These are phyloP conservation scores for Ophiocordyceps camponoti-leonardi DNA, from an alignment of 2,329 filamentous ascomycete species.

Conservation along the genomic window DNA sequence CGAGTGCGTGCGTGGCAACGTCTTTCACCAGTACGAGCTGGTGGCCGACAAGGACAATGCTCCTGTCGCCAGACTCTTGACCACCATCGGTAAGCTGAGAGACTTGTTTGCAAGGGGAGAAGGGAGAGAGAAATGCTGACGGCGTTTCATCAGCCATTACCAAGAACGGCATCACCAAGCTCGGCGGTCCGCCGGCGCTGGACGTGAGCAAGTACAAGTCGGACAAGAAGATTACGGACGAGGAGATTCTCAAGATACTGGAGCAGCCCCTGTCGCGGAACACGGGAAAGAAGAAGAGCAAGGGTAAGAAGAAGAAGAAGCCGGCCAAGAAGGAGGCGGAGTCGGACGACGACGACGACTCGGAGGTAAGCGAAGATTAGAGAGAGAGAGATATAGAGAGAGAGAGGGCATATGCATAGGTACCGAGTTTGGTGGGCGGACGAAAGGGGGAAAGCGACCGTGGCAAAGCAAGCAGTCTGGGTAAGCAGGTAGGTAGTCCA, in stretches of 20 bases:
- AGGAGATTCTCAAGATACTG: slow-evolving; percentile 88
- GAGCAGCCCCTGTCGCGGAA: slow-evolving; percentile 75
- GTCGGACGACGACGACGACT: slow-evolving; percentile 17
- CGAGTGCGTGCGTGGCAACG: slow-evolving; percentile 84
- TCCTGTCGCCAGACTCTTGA: slow-evolving; percentile 73
- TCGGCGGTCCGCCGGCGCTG: slow-evolving; percentile 58
- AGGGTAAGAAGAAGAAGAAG: slow-evolving; percentile 61
- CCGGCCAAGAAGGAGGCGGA: slow-evolving; percentile 26
- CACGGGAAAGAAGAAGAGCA: slow-evolving; percentile 88
- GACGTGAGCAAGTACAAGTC: slow-evolving; percentile 75
- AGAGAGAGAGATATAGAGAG: too few relatives aligned
- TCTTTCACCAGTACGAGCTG: slow-evolving; percentile 91
- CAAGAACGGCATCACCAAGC: slow-evolving; percentile 86
- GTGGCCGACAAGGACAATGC: slow-evolving; percentile 83
- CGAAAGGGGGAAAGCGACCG: neutral
- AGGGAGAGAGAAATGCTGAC: neutral
- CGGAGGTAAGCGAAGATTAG: slow-evolving; percentile 6
- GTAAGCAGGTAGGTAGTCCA: neutral
- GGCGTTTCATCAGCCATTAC: slow-evolving; percentile 53
- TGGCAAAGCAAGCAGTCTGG: neutral
- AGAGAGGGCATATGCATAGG: too few relatives aligned
- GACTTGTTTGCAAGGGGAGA: slow-evolving; percentile 6
- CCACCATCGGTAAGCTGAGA: slow-evolving; percentile 68
- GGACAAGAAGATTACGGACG: slow-evolving; percentile 95
- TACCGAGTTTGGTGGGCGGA: neutral